These are phyloP conservation scores for Xylaria curta DNA, from an alignment of 495 filamentous ascomycete species.

Conservation along the genomic window DNA sequence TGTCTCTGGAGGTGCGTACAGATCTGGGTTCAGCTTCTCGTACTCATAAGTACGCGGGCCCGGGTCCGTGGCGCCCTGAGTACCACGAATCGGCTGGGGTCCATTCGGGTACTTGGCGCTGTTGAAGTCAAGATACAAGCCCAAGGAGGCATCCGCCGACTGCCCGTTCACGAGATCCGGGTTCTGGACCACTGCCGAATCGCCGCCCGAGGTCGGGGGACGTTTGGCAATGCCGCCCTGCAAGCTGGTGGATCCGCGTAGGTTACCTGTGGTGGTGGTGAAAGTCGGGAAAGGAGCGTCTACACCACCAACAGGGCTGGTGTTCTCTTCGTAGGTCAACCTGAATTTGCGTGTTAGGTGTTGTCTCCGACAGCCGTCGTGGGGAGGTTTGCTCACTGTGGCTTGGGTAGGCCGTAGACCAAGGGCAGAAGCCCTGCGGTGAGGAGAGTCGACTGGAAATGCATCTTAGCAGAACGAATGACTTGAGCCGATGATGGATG, in stretches of 20 bases:
- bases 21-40: slow-evolving; percentile 69
- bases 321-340: slow-evolving; percentile 45
- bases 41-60: slow-evolving; percentile 68
- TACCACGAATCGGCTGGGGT: slow-evolving; percentile 74
- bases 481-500: not conserved
- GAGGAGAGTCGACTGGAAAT: slow-evolving; percentile 31
- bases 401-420: slow-evolving; percentile 33
- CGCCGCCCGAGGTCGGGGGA: slow-evolving; percentile 40
- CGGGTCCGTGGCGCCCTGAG: slow-evolving; percentile 63
- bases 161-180: slow-evolving; percentile 56
- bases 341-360: slow-evolving; percentile 27
- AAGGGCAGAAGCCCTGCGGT: slow-evolving; percentile 32
- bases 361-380: not conserved
- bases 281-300: slow-evolving; percentile 44
- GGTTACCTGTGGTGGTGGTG: slow-evolving; percentile 38
- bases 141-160: slow-evolving; percentile 60
- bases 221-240: slow-evolving; percentile 46
- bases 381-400: slow-evolving; percentile 32
- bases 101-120: slow-evolving; percentile 53
- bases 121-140: slow-evolving; percentile 68
- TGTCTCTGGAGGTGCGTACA: slow-evolving; percentile 69
- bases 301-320: slow-evolving; percentile 44
- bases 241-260: slow-evolving; percentile 45
- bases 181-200: slow-evolving; percentile 44
- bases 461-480: slow-evolving; percentile 27